A percentile compares a stretch with the other conserved stretches of the same genome.
Evolutionary conservation across 1,284 basidiomycete species (phyloP).

Genomic region (Ganoderma lingzhi): DNA sequence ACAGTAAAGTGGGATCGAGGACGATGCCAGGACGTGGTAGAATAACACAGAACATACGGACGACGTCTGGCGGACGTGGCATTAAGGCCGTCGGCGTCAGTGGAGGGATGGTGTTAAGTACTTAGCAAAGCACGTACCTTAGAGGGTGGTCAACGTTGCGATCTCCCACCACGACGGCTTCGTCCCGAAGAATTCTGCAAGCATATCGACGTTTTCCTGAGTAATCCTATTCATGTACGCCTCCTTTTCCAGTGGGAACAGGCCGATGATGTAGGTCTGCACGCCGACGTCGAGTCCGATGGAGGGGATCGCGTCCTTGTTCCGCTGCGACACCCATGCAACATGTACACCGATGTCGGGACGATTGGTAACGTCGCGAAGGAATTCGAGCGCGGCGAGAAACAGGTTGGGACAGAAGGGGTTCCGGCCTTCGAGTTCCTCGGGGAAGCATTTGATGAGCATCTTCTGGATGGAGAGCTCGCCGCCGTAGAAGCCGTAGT

Average conservation of each 20-base stretch:
- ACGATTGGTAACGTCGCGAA: background rate
- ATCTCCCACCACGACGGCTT: constrained; percentile 1
- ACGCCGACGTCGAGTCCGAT: background rate
- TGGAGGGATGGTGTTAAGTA: too few relatives aligned
- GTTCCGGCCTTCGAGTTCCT: background rate
- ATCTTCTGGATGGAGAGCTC: too few relatives aligned
- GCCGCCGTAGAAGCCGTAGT: constrained; percentile 7
- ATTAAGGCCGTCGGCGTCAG: background rate
- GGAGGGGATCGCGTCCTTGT: background rate
- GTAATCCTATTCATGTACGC: background rate
- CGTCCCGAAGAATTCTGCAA: background rate
- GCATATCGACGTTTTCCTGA: background rate
- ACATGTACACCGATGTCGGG: background rate
- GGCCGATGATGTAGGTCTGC: background rate
- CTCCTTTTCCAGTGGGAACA: background rate
- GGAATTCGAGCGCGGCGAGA: background rate
- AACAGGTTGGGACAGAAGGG: background rate
- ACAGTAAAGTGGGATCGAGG: too few relatives aligned
- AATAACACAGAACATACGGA: too few relatives aligned
- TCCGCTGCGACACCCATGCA: background rate
- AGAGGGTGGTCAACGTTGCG: background rate
- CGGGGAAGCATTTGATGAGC: background rate
- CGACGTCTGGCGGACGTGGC: too few relatives aligned
- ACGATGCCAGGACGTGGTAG: too few relatives aligned
- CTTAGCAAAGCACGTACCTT: background rate